These are phyloP conservation scores for Globomyces pollinis-pini DNA, from an alignment of 192 early-diverging fungal species.

Conservation along the genomic window DNA sequence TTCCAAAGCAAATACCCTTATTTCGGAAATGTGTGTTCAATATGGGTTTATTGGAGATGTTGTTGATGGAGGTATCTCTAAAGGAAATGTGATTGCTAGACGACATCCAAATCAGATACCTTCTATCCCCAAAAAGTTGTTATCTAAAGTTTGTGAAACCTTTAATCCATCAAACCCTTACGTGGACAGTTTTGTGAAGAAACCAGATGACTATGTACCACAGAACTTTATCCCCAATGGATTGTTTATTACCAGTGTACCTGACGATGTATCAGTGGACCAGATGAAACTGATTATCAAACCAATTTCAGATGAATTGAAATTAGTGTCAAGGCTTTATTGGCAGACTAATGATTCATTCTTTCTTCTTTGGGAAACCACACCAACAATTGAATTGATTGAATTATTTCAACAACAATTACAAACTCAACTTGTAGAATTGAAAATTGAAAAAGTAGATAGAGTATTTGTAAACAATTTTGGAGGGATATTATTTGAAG, in stretches of 20 bases:
- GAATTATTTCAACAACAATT: neutral
- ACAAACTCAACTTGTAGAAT: neutral
- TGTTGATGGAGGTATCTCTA: conserved; percentile 65
- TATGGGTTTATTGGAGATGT: conserved; percentile 68
- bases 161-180: conserved; percentile 5
- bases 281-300: neutral
- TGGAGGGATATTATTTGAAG: neutral
- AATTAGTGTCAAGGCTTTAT: neutral
- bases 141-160: conserved; percentile 9
- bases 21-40: conserved; percentile 63
- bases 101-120: conserved; percentile 25
- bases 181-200: neutral
- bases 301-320: neutral
- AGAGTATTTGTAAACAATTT: neutral
- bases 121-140: conserved; percentile 14
- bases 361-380: conserved; percentile 3
- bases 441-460: neutral
- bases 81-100: conserved; percentile 56
- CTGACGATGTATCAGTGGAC: neutral
- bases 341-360: neutral
- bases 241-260: neutral
- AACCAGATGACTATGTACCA: neutral
- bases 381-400: neutral
- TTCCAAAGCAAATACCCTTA: conserved; percentile 50
- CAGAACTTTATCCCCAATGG: neutral